Conservation (phyloP, 129 eudicot species). For the Artemisia annua region DNA sequence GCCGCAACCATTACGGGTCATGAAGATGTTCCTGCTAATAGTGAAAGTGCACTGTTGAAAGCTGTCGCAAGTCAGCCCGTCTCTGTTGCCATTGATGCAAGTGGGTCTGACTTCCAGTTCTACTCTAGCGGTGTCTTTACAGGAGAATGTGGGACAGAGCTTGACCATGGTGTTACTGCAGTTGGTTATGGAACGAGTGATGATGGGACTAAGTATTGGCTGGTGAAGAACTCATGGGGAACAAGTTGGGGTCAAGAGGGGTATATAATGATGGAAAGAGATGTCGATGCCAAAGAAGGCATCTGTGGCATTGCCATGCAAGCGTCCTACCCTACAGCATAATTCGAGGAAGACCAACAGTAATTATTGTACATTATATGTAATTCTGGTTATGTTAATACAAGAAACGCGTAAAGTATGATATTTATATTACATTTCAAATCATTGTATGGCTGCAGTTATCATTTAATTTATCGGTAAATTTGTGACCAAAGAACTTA, state of each 20-base stretch:
- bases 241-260: conserved; percentile 38
- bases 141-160: conserved; percentile 36
- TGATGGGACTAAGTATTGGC: conserved; percentile 41
- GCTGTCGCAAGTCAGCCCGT: conserved; percentile 39
- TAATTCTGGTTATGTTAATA: conserved; percentile 10
- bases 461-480: neutral
- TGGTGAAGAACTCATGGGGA: conserved; percentile 37
- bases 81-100: conserved; percentile 40
- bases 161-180: conserved; percentile 36
- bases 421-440: neutral
- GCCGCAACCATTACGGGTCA: conserved; percentile 31
- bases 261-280: conserved; percentile 39
- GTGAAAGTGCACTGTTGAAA: conserved; percentile 33
- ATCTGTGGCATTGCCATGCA: conserved; percentile 37
- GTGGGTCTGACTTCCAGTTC: conserved; percentile 39
- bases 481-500: neutral
- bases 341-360: neutral
- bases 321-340: conserved; percentile 31
- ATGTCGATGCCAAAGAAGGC: conserved; percentile 31
- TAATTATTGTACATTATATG: conserved; percentile 5
- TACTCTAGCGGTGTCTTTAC: conserved; percentile 30
- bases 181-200: conserved; percentile 33
- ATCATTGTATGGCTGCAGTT: neutral
- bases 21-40: conserved; percentile 38
- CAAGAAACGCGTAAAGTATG: neutral